Conservation (phyloP, 1,139 yeast species). For the Candida smagusa region DNA sequence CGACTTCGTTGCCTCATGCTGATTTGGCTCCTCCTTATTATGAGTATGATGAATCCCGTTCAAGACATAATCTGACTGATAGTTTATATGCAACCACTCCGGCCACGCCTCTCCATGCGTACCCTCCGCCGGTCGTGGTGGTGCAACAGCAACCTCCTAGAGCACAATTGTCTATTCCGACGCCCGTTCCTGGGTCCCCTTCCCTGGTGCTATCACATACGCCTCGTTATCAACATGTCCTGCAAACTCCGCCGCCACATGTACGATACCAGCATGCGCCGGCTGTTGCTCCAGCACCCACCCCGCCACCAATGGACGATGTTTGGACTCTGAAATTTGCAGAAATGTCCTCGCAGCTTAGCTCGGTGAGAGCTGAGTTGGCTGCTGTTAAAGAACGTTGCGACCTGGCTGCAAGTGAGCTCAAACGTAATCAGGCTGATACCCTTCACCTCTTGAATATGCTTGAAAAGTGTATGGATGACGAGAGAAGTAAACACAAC, state of each 20-base stretch:
- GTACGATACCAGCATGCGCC: slow-evolving; percentile 4
- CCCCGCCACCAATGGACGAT: slow-evolving; percentile 8
- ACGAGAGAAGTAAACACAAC: slow-evolving; percentile 9
- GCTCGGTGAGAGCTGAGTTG: slow-evolving; percentile 35
- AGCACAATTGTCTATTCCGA: background rate
- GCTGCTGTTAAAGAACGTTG: slow-evolving; percentile 37
- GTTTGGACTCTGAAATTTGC: slow-evolving; percentile 10
- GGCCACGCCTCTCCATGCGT: slow-evolving; percentile 1
- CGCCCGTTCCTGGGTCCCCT: slow-evolving; percentile 3
- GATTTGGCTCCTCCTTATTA: slow-evolving; percentile 10
- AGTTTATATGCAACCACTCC: slow-evolving; percentile 4
- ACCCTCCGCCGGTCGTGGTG: background rate
- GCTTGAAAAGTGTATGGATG: slow-evolving; percentile 28
- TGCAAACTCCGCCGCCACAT: slow-evolving; percentile 1
- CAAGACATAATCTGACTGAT: slow-evolving; percentile 7
- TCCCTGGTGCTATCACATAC: background rate
- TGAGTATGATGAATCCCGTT: slow-evolving; percentile 8
- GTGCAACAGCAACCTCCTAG: background rate
- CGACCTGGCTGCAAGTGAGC: slow-evolving; percentile 44
- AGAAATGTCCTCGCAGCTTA: slow-evolving; percentile 17
- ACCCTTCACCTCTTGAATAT: slow-evolving; percentile 48
- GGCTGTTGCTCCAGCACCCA: slow-evolving; percentile 4
- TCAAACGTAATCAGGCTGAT: slow-evolving; percentile 47
- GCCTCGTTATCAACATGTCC: slow-evolving; percentile 2
- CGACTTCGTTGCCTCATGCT: slow-evolving; percentile 23